Evolutionary conservation across 441 rosid genomes (phyloP).

Genomic region (Gossypium gossypioides): DNA sequence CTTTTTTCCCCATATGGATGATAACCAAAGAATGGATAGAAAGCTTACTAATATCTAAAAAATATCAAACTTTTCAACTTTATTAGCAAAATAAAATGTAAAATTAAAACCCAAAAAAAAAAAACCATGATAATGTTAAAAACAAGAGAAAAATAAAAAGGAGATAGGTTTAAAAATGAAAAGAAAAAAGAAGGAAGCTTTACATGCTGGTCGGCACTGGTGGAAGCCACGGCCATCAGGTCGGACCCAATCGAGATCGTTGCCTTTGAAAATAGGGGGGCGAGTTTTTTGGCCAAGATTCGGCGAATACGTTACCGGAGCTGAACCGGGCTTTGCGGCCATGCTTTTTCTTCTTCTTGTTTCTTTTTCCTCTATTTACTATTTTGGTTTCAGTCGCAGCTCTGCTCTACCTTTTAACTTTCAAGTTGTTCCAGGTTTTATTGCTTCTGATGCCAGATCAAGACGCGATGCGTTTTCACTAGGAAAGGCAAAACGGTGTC

Average conservation of each 20-base stretch:
- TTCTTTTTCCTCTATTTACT: background rate
- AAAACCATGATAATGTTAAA: background rate
- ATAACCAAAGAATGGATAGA: background rate
- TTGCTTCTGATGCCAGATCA: background rate
- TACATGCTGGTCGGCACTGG: constrained; percentile 94
- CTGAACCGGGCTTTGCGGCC: constrained; percentile 18
- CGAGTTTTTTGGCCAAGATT: constrained; percentile 29
- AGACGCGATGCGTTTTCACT: background rate
- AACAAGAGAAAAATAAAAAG: background rate
- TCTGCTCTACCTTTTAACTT: background rate
- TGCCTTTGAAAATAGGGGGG: constrained; percentile 33
- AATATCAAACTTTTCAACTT: background rate
- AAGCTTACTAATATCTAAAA: background rate
- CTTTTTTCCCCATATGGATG: background rate
- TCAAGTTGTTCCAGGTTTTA: background rate
- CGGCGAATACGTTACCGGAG: constrained; percentile 60
- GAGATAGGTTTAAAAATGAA: background rate
- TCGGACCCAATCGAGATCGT: constrained; percentile 73
- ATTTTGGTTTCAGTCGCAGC: background rate
- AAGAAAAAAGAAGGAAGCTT: background rate
- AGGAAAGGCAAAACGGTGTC: background rate
- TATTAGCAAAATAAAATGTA: background rate
- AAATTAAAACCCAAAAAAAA: background rate
- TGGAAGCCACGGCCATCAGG: constrained; percentile 83
- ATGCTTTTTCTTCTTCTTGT: background rate